Evolutionary conservation across 1,139 yeast species (phyloP), one percentile per base, ranked within the genome.

Genomic region (Kodamaea arcana): DNA sequence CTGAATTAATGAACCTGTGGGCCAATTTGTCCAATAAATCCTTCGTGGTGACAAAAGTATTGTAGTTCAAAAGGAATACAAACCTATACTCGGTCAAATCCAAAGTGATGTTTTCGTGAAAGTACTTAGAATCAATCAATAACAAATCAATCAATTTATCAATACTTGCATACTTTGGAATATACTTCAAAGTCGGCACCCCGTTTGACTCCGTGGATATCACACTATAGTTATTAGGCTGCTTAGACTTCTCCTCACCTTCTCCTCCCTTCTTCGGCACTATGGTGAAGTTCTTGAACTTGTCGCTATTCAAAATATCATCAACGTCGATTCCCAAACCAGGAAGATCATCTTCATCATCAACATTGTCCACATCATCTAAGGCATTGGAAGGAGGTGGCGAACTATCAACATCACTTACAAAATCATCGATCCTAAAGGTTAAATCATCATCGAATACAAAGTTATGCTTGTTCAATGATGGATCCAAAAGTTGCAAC

Each of bases 321-420:
- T 69, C 75, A 8, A 68, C 74, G 45, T 69, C 73, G 33, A 69
- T 68, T 4, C 73, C 75, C 29, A 65, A 50, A 3, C 69, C 68
- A 1, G 68, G 65, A 12, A 58, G 62, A 31, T 62, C 71, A 32
- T 64, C 70, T 14, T 62, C 70, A 15, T 47, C 59, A 29, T 59
- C 66, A 15, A 51, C 59, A 35, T 58, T 56, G 24, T 58, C 65
- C 3, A 54, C 55, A 23, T 58, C 63, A 29, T 56, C 56, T 18
- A 45, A 42, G 3, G 44, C 44, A 30, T 39, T 36, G 22, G 56
- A 39, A 3, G 56, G 50, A 15, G 48, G 45, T n/a, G n/a, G n/a
- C 12, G 54, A 43, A 21, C 48, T 52, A 12, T 62, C 69, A 20
- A 53, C 35, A n/a, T 64, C 69, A 26, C 43, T 47, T 3, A 63